Evolutionary conservation across 352 stramenopile genomes (phyloP), one percentile per base, ranked within the genome.

Genomic region (Phytophthora capsici): DNA sequence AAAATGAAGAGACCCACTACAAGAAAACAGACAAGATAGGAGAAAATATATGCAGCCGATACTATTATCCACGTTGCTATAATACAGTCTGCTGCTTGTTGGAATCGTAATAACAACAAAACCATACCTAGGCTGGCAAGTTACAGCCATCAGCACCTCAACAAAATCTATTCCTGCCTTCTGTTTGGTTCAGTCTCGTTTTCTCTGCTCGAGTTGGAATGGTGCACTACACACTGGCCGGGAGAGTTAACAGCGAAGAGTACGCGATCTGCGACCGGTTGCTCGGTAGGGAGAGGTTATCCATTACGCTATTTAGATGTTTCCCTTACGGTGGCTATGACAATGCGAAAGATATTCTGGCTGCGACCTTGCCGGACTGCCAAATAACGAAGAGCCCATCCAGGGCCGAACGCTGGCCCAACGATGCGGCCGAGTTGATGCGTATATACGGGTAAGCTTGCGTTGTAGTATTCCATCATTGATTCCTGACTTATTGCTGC

Each of bases 261-360:
- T 93, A 89, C 49, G 80, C 80, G 38, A 84, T 91, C 51, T 91
- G 84, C 52, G 84, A 91, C 53, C 78, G 84, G 10, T 59, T 93
- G 9, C 67, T 91, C 7, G 84, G 84, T 93, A 63, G 30, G n/a
- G n/a, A n/a, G 69, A 22, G 37, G 16, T 22, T 49, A 3, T 19
- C 23, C 32, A 36, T n/a, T n/a, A 36, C 26, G 20, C 19, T 12
- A n/a, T 5, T 36, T 26, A 41, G 25, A 6, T 34, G 7, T 28
- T 52, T 14, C 40, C n/a, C 19, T 43, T 43, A 17, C 22, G 16
- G 13, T 37, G 25, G 12, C 25, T 41, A 12, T 20, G n/a, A 20
- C 16, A 41, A 23, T n/a, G n/a, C n/a, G n/a, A 28, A 30, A 92
- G 84, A 90, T 57, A 89, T 90, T 32, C 47, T 92, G 16, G 56